A percentile compares a stretch with the other conserved stretches of the same genome.
Evolutionary conservation across 306 rosid species (phyloP).

Genomic region (Gillenia trifoliata): DNA sequence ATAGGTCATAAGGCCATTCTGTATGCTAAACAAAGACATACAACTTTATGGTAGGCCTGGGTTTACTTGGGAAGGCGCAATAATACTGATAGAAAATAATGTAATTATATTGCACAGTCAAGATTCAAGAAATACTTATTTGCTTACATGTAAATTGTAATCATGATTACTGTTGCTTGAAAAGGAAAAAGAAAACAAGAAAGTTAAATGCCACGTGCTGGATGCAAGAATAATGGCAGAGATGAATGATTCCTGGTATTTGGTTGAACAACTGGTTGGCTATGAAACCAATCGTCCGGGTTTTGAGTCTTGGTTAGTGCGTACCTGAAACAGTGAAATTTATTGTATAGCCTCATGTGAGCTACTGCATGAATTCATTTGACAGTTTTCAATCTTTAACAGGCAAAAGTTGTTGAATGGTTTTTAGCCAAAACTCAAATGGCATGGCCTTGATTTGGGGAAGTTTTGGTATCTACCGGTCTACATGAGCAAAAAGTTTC

Average conservation of each 20-base stretch:
- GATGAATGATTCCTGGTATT: neutral
- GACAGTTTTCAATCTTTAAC: neutral
- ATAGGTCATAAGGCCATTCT: neutral
- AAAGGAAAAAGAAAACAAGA: neutral
- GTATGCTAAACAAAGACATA: neutral
- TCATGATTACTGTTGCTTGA: neutral
- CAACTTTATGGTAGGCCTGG: neutral
- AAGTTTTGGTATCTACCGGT: neutral
- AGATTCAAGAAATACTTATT: neutral
- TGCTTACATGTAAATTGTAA: neutral
- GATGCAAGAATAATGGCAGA: neutral
- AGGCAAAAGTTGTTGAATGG: neutral
- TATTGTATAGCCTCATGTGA: neutral
- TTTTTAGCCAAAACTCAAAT: neutral
- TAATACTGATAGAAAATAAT: neutral
- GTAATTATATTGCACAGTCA: neutral
- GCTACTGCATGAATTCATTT: neutral
- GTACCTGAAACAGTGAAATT: no score
- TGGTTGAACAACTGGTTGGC: neutral
- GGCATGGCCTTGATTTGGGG: neutral
- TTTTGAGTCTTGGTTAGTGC: neutral
- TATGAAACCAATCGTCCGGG: neutral
- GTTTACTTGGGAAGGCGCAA: neutral
- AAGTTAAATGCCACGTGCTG: neutral
- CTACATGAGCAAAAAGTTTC: neutral